Conservation (phyloP, 805 yeast species). For the Candida khao-thaluensis region DNA sequence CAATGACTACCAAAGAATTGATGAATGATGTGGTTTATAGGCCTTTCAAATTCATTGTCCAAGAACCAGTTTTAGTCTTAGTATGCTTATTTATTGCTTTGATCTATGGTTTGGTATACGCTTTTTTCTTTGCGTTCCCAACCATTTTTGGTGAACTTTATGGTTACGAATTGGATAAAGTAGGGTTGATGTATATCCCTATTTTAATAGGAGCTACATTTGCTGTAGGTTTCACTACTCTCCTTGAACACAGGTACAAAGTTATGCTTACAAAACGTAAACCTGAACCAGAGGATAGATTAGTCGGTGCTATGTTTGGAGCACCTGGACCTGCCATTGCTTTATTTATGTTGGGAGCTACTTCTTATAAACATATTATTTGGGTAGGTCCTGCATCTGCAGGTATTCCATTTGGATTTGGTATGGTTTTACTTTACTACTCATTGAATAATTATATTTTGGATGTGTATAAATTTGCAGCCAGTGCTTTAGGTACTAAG, state of each 20-base stretch:
- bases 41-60: slow-evolving; percentile 72
- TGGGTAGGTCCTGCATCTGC: slow-evolving; percentile 66
- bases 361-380: slow-evolving; percentile 63
- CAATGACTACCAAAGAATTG: slow-evolving; percentile 66
- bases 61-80: slow-evolving; percentile 83
- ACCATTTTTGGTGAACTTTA: slow-evolving; percentile 78
- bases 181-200: slow-evolving; percentile 88
- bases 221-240: slow-evolving; percentile 74
- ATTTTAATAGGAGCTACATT: slow-evolving; percentile 81
- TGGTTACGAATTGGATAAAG: slow-evolving; percentile 70
- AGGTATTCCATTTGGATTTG: slow-evolving; percentile 59
- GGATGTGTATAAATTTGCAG: slow-evolving; percentile 83
- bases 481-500: slow-evolving; percentile 78
- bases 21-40: slow-evolving; percentile 70
- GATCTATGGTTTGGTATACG: slow-evolving; percentile 86
- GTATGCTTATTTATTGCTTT: slow-evolving; percentile 85
- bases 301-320: slow-evolving; percentile 79
- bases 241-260: slow-evolving; percentile 63
- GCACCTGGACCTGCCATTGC: slow-evolving; percentile 81
- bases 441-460: slow-evolving; percentile 77
- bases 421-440: slow-evolving; percentile 60
- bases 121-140: slow-evolving; percentile 94
- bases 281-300: slow-evolving; percentile 78
- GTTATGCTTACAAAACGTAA: slow-evolving; percentile 50
- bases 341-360: slow-evolving; percentile 77